Base-by-base conservation (phyloP, 805 yeast genomes). In the Hermanozyma aechmeae region DNA sequence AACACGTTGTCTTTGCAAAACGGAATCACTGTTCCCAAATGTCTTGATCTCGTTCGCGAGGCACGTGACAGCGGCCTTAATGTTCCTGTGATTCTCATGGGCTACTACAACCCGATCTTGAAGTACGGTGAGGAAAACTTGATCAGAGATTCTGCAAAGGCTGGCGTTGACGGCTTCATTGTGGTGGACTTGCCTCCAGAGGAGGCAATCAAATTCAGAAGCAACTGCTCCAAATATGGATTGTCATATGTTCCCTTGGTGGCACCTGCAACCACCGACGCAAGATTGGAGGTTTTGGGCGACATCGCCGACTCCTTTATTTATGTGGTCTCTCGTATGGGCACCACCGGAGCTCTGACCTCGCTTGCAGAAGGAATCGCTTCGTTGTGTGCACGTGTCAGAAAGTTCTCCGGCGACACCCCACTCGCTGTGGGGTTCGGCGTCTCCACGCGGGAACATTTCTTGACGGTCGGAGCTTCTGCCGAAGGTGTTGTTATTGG, bases 401-500 rank as follows among this genome's bases (percentile, higher is more conserved):
- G 94, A 52, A 66, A 71, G 35, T 68, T 72, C 46, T 70, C 93
- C n/a, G 71, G 70, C 27, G 79, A 76, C 29, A 79, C 72, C 23
- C 59, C 59, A 3, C 53, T 87, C 37, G 96, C 96, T 15, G 96
- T 92, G 26, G 99, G 99, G 1, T 92, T 92, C 45, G 99, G 99
- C 56, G 93, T 92, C 31, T 76, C 92, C 24, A 89, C 94, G 9
- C 76, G 95, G 58, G 94, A 86, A 38, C 97, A 92, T 57, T 87
- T 79, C 55, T 51, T 72, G 37, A 64, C 73, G 25, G 94, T 89
- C 20, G 93, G 95, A 35, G 53, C 71, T 10, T 58, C 73, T 25
- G 81, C 97, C 10, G 96, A 92, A 49, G 99, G 96, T 64, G 95
- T 87, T 23, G 98, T 89, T 19, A 86, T 92, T 51, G 99, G 98